phyloP scores from a whole-genome alignment of 208 protist genomes.

The Plasmodiophora brassicae region DNA sequence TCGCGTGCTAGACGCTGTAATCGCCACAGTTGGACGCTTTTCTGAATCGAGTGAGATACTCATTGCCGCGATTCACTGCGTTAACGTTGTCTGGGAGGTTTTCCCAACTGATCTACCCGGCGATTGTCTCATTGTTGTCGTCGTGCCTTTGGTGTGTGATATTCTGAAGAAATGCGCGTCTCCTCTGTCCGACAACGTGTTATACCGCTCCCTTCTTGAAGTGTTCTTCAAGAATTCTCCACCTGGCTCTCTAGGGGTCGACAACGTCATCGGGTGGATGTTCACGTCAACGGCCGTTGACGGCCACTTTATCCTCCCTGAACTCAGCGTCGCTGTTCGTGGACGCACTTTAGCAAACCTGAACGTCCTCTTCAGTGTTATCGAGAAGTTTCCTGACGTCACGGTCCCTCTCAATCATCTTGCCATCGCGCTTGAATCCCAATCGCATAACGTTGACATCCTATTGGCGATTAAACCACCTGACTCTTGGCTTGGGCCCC shows the following conservation, averaged over 20 bases:
- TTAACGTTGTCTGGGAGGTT: not conserved
- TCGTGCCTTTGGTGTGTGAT: not conserved
- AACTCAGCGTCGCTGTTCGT: not conserved
- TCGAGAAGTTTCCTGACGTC: not conserved
- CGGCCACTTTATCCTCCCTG: not conserved
- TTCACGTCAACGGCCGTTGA: not conserved
- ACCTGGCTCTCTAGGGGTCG: not conserved
- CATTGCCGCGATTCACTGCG: not conserved
- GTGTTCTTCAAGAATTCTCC: not conserved
- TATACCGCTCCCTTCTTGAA: slow-evolving; percentile 25
- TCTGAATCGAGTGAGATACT: not conserved
- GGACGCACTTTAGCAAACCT: not conserved
- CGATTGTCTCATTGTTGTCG: not conserved
- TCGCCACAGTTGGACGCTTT: not conserved
- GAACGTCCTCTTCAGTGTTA: not conserved
- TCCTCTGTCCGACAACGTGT: not conserved
- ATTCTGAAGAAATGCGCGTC: not conserved
- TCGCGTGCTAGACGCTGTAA: not conserved
- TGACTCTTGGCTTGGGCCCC: not conserved
- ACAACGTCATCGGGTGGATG: not conserved
- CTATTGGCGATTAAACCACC: not conserved
- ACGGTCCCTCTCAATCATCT: not conserved
- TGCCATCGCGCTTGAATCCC: too few species aligned
- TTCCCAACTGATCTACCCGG: not conserved
- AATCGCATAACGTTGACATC: too few species aligned